Conservation (phyloP, 2,329 filamentous ascomycete species). For the Mycosphaerella sp. region DNA sequence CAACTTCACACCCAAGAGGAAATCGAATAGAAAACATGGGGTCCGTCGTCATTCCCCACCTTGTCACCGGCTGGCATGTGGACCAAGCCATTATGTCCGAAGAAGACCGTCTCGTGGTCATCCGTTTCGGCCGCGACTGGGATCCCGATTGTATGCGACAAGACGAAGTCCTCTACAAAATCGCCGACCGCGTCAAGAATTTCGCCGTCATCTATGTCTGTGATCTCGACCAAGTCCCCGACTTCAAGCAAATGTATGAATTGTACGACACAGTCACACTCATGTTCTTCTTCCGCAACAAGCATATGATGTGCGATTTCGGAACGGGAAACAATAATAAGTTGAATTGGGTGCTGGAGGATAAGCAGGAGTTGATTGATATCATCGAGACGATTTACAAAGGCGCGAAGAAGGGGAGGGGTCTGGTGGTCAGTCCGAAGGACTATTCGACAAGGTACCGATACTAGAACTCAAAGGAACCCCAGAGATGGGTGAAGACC, state of each 20-base stretch:
- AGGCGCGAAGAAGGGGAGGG: conserved; percentile 95
- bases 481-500: no score
- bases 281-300: conserved; percentile 98
- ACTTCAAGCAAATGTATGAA: conserved; percentile 94
- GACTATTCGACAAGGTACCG: conserved; percentile 67
- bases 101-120: conserved; percentile 87
- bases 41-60: conserved; percentile 86
- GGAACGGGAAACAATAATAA: conserved; percentile 99
- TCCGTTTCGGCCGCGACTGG: conserved; percentile 84
- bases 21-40: conserved; percentile 49
- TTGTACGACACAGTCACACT: conserved; percentile 79
- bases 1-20: neutral
- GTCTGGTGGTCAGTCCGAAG: conserved; percentile 94
- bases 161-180: conserved; percentile 91
- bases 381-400: conserved; percentile 98
- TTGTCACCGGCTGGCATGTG: conserved; percentile 92
- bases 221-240: conserved; percentile 83
- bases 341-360: conserved; percentile 90
- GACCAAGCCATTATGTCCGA: conserved; percentile 91
- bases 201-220: conserved; percentile 90
- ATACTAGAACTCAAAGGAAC: conserved; percentile 43
- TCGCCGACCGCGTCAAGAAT: conserved; percentile 89
- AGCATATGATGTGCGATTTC: conserved; percentile 98
- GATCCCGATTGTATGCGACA: conserved; percentile 76
- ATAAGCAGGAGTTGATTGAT: conserved; percentile 98